Evolutionary conservation across 169 alveolate species (phyloP).

Genomic region (Besnoitia besnoiti): DNA sequence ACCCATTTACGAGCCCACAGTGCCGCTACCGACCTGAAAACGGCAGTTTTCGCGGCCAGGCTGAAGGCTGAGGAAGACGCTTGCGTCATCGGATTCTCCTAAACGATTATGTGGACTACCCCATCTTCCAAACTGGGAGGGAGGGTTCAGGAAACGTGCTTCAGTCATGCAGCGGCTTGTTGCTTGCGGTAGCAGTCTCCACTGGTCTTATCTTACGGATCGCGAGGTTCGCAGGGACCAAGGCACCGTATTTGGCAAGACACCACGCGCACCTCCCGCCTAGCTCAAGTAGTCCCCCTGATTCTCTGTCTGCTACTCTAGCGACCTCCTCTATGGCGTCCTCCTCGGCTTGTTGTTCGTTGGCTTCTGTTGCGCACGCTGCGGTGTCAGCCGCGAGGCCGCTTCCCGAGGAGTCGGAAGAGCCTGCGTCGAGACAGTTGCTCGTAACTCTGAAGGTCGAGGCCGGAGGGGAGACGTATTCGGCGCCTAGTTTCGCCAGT

Average conservation of each 20-base stretch:
- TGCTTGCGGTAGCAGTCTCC: no score
- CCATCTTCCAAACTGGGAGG: no score
- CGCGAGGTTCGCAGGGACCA: not conserved
- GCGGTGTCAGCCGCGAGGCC: not conserved
- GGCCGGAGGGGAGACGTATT: not conserved
- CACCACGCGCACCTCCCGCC: constrained; percentile 7
- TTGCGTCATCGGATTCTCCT: no score
- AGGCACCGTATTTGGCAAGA: constrained; percentile 8
- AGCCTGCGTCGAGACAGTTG: not conserved
- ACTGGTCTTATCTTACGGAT: not conserved
- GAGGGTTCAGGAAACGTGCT: no score
- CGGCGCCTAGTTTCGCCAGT: not conserved
- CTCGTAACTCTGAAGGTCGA: not conserved
- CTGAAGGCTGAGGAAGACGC: no score
- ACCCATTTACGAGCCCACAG: no score
- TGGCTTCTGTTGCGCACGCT: not conserved
- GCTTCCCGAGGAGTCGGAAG: not conserved
- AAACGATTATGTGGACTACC: no score
- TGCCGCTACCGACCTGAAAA: no score
- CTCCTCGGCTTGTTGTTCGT: not conserved
- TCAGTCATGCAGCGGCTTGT: no score
- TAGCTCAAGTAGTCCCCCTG: not conserved
- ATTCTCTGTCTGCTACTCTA: not conserved
- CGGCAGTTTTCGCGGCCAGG: no score
- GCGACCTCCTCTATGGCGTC: not conserved